Percentiles rank a stretch among this genome's conserved stretches.
Conservation (phyloP, 108 stramenopile species). For the Aurantiochytrium sp. region DNA sequence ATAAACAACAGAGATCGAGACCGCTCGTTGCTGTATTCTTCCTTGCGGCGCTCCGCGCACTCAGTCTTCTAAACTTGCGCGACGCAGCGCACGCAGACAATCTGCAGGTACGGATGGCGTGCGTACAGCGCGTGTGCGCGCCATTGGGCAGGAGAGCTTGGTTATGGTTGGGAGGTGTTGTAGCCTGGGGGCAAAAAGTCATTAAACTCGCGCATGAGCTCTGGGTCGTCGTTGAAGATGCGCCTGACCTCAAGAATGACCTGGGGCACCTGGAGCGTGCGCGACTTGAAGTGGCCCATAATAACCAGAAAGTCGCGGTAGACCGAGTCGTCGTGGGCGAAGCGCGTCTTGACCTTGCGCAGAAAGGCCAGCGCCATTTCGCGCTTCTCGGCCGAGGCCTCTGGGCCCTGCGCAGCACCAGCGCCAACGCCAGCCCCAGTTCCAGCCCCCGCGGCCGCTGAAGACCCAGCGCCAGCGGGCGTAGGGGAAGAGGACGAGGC, state of each 20-base stretch:
- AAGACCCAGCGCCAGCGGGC: too few species aligned
- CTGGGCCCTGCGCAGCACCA: neutral
- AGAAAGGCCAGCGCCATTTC: constrained; percentile 1
- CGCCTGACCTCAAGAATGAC: neutral
- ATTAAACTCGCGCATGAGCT: neutral
- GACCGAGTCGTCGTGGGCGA: neutral
- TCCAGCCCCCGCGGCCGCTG: too few species aligned
- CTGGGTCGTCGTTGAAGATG: constrained; percentile 17
- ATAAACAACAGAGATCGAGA: too few species aligned
- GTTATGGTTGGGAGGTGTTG: neutral
- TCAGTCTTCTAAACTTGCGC: too few species aligned
- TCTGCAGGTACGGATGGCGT: too few species aligned
- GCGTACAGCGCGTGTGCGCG: too few species aligned
- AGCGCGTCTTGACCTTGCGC: neutral
- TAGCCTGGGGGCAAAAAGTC: constrained; percentile 3
- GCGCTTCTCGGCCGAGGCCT: neutral
- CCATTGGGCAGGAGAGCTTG: too few species aligned
- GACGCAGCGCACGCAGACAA: too few species aligned
- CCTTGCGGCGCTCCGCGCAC: too few species aligned
- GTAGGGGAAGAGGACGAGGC: too few species aligned
- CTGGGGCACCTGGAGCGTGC: neutral
- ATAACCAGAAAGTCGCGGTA: constrained; percentile 5
- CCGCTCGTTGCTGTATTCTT: neutral
- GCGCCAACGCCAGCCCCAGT: neutral
- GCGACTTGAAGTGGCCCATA: constrained; percentile 4